Percentiles rank a stretch among this genome's conserved stretches.
Conservation (phyloP, 2,329 filamentous ascomycete genomes). For the Colletotrichum euphorbiae region DNA sequence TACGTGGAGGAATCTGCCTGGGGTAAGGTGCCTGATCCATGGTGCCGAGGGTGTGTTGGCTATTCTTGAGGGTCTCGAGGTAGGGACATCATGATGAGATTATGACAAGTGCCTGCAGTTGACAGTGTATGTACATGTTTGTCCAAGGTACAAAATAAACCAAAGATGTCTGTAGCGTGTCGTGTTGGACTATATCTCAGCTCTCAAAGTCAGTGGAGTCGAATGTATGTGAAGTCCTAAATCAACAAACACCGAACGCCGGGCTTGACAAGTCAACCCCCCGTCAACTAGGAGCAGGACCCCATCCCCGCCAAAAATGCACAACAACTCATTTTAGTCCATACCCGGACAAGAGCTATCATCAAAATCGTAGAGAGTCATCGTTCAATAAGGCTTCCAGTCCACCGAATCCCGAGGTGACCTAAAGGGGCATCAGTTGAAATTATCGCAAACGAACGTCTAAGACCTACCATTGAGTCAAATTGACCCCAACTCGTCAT, state of each 20-base stretch:
- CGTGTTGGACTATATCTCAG: not conserved
- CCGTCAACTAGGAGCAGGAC: not conserved
- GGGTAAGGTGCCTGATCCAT: slow-evolving; percentile 78
- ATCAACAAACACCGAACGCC: not conserved
- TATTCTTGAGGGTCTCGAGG: slow-evolving; percentile 71
- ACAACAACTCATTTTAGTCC: no score
- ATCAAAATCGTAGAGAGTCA: slow-evolving; percentile 29
- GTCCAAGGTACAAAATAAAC: not conserved
- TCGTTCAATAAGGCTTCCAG: slow-evolving; percentile 31
- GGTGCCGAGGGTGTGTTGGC: slow-evolving; percentile 71
- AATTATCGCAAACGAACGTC: not conserved
- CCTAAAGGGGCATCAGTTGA: not conserved
- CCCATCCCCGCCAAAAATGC: not conserved
- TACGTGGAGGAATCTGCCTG: slow-evolving; percentile 78
- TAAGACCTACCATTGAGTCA: slow-evolving; percentile 29
- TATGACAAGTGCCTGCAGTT: not conserved
- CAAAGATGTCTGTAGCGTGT: not conserved
- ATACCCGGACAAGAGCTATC: not conserved
- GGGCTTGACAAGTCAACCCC: not conserved
- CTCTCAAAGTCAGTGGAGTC: no score
- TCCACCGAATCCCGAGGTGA: slow-evolving; percentile 34
- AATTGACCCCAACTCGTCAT: slow-evolving; percentile 41
- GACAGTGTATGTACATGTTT: not conserved
- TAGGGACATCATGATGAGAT: not conserved
- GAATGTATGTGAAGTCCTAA: not conserved